Conservation (phyloP, 2,329 filamentous ascomycete species). For the Cladosporium cucumerinum region DNA sequence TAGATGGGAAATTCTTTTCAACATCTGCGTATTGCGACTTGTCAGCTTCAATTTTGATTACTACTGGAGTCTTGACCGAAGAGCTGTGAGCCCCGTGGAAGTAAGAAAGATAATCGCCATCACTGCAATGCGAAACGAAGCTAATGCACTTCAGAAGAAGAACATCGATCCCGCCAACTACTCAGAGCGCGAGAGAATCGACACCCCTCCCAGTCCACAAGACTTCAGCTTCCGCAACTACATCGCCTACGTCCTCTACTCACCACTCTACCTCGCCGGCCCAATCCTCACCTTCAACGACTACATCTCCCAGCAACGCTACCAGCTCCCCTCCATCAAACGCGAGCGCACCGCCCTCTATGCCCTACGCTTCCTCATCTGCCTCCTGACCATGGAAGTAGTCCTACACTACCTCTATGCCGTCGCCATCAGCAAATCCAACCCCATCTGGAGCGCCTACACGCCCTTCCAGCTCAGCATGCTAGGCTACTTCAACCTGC, state of each 20-base stretch:
- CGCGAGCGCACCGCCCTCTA: constrained; percentile 70
- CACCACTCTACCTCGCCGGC: constrained; percentile 86
- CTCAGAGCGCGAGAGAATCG: constrained; percentile 82
- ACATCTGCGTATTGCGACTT: constrained; percentile 84
- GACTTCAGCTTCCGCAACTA: constrained; percentile 85
- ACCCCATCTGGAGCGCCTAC: constrained; percentile 77
- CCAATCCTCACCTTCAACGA: constrained; percentile 98
- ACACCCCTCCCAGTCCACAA: constrained; percentile 64
- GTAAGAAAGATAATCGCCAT: constrained; percentile 56
- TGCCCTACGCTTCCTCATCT: constrained; percentile 74
- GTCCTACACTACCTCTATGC: constrained; percentile 90
- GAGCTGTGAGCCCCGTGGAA: constrained; percentile 68
- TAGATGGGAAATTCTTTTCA: constrained; percentile 97
- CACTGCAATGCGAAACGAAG: background rate
- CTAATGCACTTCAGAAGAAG: constrained; percentile 89
- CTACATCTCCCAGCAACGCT: constrained; percentile 82
- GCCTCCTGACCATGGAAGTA: constrained; percentile 84
- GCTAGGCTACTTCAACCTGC: constrained; percentile 91
- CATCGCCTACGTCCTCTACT: constrained; percentile 83
- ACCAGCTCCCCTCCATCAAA: constrained; percentile 67
- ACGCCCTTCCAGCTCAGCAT: constrained; percentile 83
- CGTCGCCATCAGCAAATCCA: constrained; percentile 80
- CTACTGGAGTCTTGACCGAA: constrained; percentile 78
- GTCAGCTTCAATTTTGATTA: constrained; percentile 98
- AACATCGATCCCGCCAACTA: constrained; percentile 84